Evolutionary conservation across 2,329 filamentous ascomycete species (phyloP).

Genomic region (Fusarium austroafricanum): DNA sequence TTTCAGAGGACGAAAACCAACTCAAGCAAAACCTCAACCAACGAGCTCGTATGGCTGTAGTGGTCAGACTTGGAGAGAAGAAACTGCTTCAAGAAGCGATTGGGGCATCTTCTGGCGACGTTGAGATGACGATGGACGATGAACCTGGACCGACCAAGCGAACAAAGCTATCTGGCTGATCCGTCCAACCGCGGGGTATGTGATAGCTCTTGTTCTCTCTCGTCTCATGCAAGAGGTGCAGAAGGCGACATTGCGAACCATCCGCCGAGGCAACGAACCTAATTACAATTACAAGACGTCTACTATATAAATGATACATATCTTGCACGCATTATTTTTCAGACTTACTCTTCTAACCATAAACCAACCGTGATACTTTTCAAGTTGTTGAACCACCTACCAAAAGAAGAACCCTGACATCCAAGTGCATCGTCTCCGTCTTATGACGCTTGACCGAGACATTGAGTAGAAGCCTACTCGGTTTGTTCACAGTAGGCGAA

Average conservation of each 20-base stretch:
- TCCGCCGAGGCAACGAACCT: constrained; percentile 33
- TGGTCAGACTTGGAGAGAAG: constrained; percentile 79
- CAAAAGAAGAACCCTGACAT: not conserved
- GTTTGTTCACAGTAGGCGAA: not conserved
- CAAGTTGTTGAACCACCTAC: not conserved
- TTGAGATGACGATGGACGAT: constrained; percentile 46
- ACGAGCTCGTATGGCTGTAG: constrained; percentile 69
- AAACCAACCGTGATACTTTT: not conserved
- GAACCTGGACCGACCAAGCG: constrained; percentile 48
- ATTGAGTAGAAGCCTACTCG: not conserved
- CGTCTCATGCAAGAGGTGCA: constrained; percentile 35
- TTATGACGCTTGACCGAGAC: not conserved
- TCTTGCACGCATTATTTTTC: not conserved
- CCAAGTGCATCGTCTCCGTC: not conserved
- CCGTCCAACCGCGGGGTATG: not conserved
- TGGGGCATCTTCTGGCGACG: constrained; percentile 44
- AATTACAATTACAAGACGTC: constrained; percentile 23
- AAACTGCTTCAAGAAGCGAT: constrained; percentile 69
- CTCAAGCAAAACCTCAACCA: constrained; percentile 49
- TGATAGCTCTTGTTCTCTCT: constrained; percentile 28
- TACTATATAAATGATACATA: constrained; percentile 31
- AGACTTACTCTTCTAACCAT: constrained; percentile 2
- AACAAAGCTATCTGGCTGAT: constrained; percentile 43
- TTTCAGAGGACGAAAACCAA: constrained; percentile 55
- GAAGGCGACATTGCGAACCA: constrained; percentile 37